Evolutionary conservation across 1,284 basidiomycete species (phyloP).

Genomic region (Ceratobasidium sp.): DNA sequence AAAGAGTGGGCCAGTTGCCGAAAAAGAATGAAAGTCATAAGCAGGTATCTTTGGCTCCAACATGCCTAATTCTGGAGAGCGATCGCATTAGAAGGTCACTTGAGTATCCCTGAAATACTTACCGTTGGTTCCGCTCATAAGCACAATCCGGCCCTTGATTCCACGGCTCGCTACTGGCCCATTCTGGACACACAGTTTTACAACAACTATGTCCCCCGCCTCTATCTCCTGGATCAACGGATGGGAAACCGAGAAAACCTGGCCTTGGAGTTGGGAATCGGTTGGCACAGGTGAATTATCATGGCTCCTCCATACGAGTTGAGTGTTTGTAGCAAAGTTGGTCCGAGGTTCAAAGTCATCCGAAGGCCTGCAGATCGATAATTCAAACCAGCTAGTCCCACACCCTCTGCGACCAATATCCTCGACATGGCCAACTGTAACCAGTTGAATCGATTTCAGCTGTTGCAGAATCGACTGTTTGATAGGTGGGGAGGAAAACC

Average conservation of each 20-base stretch:
- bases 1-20: not conserved
- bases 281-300: not conserved
- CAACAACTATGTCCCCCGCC: not conserved
- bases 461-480: not conserved
- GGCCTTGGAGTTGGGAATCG: not conserved
- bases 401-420: not conserved
- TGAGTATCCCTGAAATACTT: not conserved
- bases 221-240: not conserved
- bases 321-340: not conserved
- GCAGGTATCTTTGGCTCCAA: not conserved
- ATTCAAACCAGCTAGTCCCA: not conserved
- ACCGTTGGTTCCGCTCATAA: not conserved
- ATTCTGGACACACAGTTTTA: not conserved
- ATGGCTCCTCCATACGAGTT: not conserved
- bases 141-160: not conserved
- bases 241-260: not conserved
- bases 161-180: not conserved
- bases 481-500: not conserved
- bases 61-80: not conserved
- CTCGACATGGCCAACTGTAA: not conserved
- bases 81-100: not conserved
- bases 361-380: not conserved
- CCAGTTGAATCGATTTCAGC: not conserved
- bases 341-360: not conserved
- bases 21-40: not conserved